Conservation (phyloP, 2,329 filamentous ascomycete genomes). For the Colletotrichum shisoi region DNA sequence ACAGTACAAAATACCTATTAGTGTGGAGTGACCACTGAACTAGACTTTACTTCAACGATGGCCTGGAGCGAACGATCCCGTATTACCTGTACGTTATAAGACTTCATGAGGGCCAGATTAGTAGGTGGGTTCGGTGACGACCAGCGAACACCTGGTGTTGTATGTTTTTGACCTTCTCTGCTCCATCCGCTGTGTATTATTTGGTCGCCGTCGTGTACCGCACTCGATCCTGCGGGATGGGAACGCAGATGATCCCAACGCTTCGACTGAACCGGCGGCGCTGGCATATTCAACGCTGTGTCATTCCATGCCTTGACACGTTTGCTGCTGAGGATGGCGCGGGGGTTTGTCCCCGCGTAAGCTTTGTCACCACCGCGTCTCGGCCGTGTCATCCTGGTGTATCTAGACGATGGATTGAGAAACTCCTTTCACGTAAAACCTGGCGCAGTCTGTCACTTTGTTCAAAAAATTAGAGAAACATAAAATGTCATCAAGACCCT, state of each 20-base stretch:
- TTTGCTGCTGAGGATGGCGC: no score
- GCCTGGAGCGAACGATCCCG: not conserved
- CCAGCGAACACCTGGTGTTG: no score
- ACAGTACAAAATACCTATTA: not conserved
- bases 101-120: no score
- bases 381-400: constrained; percentile 43
- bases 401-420: constrained; percentile 46
- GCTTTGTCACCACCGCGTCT: constrained; percentile 52
- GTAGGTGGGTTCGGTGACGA: not conserved
- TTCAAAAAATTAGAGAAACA: no score
- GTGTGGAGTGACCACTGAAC: not conserved
- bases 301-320: not conserved
- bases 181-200: no score
- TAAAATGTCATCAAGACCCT: not conserved
- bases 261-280: not conserved
- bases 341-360: constrained; percentile 45
- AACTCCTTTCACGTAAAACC: constrained; percentile 45
- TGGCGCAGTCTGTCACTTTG: constrained; percentile 43
- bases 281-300: not conserved
- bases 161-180: no score
- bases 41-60: not conserved
- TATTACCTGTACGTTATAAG: no score
- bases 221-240: not conserved
- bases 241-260: not conserved
- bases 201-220: no score